Evolutionary conservation across 306 rosid species (phyloP).

Genomic region (Potentilla sterilis): DNA sequence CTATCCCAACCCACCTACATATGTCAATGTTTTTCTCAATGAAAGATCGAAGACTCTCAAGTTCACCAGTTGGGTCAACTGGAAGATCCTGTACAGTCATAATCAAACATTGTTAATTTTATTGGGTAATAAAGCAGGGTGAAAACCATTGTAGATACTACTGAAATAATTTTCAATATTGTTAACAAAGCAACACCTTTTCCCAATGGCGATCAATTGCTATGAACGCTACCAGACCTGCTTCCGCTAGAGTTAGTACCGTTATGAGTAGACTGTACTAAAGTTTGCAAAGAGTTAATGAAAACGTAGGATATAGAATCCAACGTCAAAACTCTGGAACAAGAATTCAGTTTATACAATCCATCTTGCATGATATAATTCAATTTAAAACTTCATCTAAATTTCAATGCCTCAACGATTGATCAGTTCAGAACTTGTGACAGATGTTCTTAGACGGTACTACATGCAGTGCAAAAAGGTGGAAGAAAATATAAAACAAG

Average conservation of each 20-base stretch:
- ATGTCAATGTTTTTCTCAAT: conserved; percentile 63
- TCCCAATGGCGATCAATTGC: conserved; percentile 78
- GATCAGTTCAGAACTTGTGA: neutral
- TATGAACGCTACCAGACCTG: conserved; percentile 72
- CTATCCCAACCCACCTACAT: conserved; percentile 76
- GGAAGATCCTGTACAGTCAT: conserved; percentile 76
- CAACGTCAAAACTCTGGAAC: neutral
- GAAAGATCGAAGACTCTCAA: conserved; percentile 59
- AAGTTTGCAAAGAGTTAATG: conserved; percentile 49
- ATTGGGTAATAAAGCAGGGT: conserved; percentile 12
- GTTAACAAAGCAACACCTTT: conserved; percentile 38
- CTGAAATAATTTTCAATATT: neutral
- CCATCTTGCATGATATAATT: neutral
- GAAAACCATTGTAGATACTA: conserved; percentile 10
- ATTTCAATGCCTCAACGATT: conserved; percentile 8
- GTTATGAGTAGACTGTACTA: conserved; percentile 67
- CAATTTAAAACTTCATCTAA: neutral
- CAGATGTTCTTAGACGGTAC: neutral
- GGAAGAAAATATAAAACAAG: neutral
- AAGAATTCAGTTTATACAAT: neutral
- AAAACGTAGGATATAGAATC: conserved; percentile 15
- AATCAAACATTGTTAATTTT: conserved; percentile 17
- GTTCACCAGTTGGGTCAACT: conserved; percentile 76
- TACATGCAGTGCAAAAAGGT: neutral
- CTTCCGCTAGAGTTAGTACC: conserved; percentile 57